These are phyloP conservation scores for Globisporangium megalacanthum DNA, from an alignment of 352 stramenopile species.

Conservation along the genomic window DNA sequence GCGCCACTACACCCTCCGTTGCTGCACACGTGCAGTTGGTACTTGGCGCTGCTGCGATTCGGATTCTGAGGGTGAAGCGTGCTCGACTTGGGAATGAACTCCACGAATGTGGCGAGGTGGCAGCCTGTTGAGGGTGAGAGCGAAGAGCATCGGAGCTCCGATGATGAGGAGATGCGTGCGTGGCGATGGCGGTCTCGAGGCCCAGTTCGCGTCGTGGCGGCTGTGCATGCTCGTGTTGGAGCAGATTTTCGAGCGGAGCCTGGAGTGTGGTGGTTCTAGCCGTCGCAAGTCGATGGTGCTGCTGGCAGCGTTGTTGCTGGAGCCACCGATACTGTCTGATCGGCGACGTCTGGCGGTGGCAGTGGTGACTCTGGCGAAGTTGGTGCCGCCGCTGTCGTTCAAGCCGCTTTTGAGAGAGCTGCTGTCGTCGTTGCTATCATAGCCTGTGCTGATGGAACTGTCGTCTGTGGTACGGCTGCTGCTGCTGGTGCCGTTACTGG, in stretches of 20 bases:
- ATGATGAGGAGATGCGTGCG: not conserved
- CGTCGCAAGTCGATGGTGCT: not conserved
- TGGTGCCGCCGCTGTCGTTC: too few species aligned
- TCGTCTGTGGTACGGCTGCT: not conserved
- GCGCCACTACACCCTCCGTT: not conserved
- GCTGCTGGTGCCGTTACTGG: not conserved
- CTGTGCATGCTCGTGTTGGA: not conserved
- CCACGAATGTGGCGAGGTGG: constrained; percentile 1
- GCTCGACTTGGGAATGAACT: constrained; percentile 4
- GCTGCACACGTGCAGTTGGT: constrained; percentile 6
- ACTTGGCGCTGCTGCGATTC: not conserved
- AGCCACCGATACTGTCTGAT: not conserved
- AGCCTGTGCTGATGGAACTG: not conserved
- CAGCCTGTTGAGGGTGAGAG: not conserved
- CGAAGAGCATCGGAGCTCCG: constrained; percentile 7
- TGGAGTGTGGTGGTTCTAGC: not conserved
- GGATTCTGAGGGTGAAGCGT: not conserved
- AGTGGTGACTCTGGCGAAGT: too few species aligned
- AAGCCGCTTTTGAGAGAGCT: too few species aligned
- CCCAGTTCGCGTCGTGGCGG: not conserved
- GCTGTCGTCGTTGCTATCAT: too few species aligned
- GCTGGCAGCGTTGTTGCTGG: not conserved
- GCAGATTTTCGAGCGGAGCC: not conserved
- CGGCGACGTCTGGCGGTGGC: too few species aligned
- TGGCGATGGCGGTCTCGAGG: too few species aligned